phyloP scores from a whole-genome alignment of 768 basidiomycete genomes.

The Hericium alpestre region DNA sequence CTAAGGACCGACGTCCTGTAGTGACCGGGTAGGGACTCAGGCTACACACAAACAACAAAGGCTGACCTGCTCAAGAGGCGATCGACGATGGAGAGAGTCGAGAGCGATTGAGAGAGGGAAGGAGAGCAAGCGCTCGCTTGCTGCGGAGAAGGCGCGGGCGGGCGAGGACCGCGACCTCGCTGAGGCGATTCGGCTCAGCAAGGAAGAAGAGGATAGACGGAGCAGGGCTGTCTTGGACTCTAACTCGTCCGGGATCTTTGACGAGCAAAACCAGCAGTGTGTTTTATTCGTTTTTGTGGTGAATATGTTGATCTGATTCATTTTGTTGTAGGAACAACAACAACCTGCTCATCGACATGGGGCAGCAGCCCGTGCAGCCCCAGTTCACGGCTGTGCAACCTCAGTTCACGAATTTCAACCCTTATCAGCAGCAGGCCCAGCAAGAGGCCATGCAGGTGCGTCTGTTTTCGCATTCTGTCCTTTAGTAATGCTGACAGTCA shows the following conservation, averaged over 20 bases:
- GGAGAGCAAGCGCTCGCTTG: constrained; percentile 68
- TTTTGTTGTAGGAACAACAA: constrained; percentile 1
- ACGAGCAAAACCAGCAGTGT: constrained; percentile 52
- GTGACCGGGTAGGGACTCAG: too few species aligned
- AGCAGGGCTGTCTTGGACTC: constrained; percentile 61
- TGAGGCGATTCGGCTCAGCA: constrained; percentile 73
- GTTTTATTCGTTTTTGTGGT: constrained; percentile 18
- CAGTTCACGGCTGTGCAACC: constrained; percentile 52
- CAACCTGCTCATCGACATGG: constrained; percentile 4
- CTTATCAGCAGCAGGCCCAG: constrained; percentile 85
- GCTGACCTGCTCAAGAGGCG: too few species aligned
- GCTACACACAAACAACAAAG: too few species aligned
- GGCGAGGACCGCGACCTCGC: constrained; percentile 78
- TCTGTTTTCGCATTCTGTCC: neutral
- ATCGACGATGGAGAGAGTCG: too few species aligned
- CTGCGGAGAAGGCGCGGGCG: constrained; percentile 53
- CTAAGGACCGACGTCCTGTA: too few species aligned
- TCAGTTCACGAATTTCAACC: constrained; percentile 89
- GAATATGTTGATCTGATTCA: too few species aligned
- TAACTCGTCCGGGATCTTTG: constrained; percentile 69
- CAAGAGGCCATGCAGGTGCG: constrained; percentile 71
- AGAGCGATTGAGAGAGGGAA: too few species aligned
- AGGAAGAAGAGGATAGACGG: constrained; percentile 81
- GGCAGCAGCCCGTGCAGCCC: constrained; percentile 1
- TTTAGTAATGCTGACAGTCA: too few species aligned